Conservation (phyloP, 441 rosid genomes). For the Erodium moschatum region DNA sequence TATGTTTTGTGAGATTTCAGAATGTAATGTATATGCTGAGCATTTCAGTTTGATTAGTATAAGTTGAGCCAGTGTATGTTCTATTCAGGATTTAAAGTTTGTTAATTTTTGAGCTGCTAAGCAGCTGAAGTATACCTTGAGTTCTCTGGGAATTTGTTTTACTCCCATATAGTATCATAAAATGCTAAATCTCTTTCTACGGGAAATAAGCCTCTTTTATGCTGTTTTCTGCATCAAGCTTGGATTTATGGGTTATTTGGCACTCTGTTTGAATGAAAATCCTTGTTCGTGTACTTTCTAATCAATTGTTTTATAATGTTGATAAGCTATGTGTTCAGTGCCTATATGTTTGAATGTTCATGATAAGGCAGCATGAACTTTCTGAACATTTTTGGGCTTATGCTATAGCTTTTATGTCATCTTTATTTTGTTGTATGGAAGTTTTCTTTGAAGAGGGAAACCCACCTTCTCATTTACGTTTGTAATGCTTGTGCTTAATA, state of each 20-base stretch:
- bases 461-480: too few species aligned
- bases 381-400: background rate
- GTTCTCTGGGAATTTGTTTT: background rate
- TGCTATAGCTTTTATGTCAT: background rate
- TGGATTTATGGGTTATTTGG: background rate
- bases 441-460: too few species aligned
- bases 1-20: too few species aligned
- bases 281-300: background rate
- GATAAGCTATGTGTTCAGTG: background rate
- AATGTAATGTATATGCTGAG: too few species aligned
- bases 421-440: too few species aligned
- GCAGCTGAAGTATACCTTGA: background rate
- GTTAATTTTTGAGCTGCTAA: background rate
- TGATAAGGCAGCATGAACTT: background rate
- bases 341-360: background rate
- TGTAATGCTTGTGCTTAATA: too few species aligned
- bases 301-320: background rate
- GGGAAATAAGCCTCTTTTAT: background rate
- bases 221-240: background rate
- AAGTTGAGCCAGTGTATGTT: background rate
- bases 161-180: background rate
- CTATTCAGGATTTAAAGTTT: background rate
- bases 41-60: background rate
- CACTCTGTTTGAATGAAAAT: background rate
- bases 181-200: background rate